A percentile compares a stretch with the other conserved stretches of the same genome.
Conservation (phyloP, 1,139 yeast species). For the Diutina catenulata region DNA sequence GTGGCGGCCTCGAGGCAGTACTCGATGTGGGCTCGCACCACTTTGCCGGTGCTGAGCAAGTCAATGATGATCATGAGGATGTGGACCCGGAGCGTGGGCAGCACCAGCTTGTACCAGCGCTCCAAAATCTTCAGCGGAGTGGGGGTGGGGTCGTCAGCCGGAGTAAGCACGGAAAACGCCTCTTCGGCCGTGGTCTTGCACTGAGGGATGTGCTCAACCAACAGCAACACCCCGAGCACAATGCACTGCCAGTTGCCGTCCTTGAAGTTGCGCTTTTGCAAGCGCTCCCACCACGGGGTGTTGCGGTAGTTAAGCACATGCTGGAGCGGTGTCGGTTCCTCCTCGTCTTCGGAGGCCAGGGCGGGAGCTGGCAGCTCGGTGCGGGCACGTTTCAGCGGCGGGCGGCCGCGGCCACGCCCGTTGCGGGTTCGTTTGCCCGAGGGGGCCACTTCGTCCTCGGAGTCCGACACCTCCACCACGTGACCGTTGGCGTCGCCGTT, state of each 20-base stretch:
- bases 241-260: slow-evolving; percentile 84
- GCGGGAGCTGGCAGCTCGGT: not conserved
- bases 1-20: slow-evolving; percentile 56
- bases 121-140: slow-evolving; percentile 37
- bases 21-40: slow-evolving; percentile 58
- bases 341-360: slow-evolving; percentile 8
- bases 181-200: slow-evolving; percentile 35
- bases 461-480: slow-evolving; percentile 9
- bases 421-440: slow-evolving; percentile 7
- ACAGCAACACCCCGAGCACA: slow-evolving; percentile 57
- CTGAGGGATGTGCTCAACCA: slow-evolving; percentile 47
- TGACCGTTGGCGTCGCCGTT: slow-evolving; percentile 19
- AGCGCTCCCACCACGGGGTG: slow-evolving; percentile 64
- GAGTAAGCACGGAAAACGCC: slow-evolving; percentile 45
- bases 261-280: slow-evolving; percentile 61
- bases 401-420: not conserved
- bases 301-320: slow-evolving; percentile 50
- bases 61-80: slow-evolving; percentile 46
- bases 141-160: slow-evolving; percentile 31
- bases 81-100: slow-evolving; percentile 37
- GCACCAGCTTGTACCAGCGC: slow-evolving; percentile 39
- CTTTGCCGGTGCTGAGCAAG: slow-evolving; percentile 43
- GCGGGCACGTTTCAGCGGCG: not conserved
- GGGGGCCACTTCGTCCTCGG: slow-evolving; percentile 7
- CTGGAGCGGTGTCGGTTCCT: slow-evolving; percentile 38